Evolutionary conservation across 2,329 filamentous ascomycete species (phyloP), one percentile per base, ranked within the genome.

Genomic region (Xylariaceae sp.): DNA sequence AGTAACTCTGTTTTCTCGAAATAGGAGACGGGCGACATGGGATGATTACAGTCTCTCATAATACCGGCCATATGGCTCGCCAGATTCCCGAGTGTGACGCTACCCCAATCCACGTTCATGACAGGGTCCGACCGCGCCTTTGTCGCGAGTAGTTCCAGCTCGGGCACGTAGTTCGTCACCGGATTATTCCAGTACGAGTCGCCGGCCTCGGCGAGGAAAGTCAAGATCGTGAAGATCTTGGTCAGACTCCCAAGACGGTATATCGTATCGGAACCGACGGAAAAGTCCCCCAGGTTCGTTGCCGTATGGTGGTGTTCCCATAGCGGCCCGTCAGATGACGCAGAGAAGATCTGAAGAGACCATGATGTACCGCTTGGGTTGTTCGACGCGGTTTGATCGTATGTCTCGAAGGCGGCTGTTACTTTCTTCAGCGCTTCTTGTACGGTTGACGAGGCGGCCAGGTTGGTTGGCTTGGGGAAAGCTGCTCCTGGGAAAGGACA

Each of bases 401-500:
- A 69, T 1, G 61, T 61, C 11, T 65, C 47, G 46, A 75, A 69
- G 0, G 65, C 65, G 3, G 65, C 61, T 1, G 72, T 74, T 2
- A 75, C 59, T 43, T 71, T 70, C 33, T 63, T 63, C 11, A 74
- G 37, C 6, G 69, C 71, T 6, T 66, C 54, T 34, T 66, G 64
- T 17, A 75, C 67, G 12, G 63, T 64, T 1, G 66, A 53, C 26
- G 69, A 71, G 3, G 64, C 61, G 2, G 65, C 64, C 16, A 74
- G 64, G 40, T 65, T 65, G 24, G 58, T 66, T 1, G 73, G 72
- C 44, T 73, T 71, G 6, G 72, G 69, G 51, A 72, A 75, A 6
- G 65, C 71, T 1, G 72, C 65, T 0, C 73, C 73, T 11, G 68
- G 68, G 11, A 71, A 74, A 0, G 73, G 73, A 39, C 72, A 75